Evolutionary conservation across 164 flowering plant species (phyloP).

Genomic region (Hamamelis virginiana): DNA sequence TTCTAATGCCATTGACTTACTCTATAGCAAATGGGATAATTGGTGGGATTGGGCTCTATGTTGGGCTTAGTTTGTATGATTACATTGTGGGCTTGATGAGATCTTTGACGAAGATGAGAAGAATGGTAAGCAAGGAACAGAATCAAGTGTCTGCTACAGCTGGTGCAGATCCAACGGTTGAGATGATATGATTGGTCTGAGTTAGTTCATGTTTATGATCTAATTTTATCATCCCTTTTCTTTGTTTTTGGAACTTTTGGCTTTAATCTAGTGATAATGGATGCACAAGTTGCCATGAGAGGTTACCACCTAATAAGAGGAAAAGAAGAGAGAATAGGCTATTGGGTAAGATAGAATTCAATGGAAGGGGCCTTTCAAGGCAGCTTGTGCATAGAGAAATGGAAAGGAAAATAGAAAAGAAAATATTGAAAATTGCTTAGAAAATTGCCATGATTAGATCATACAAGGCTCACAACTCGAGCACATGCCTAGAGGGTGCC

Average conservation of each 20-base stretch:
- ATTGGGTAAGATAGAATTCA: too few relatives aligned
- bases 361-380: neutral
- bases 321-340: too few relatives aligned
- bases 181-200: conserved; percentile 18
- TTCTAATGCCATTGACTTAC: conserved; percentile 82
- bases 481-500: too few relatives aligned
- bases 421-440: too few relatives aligned
- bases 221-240: neutral
- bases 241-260: neutral
- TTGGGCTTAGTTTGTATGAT: conserved; percentile 59
- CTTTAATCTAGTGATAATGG: neutral
- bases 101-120: conserved; percentile 49
- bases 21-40: conserved; percentile 79
- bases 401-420: too few relatives aligned
- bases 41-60: conserved; percentile 70
- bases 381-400: conserved; percentile 5
- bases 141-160: conserved; percentile 71
- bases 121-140: conserved; percentile 33
- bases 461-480: too few relatives aligned
- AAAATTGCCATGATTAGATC: too few relatives aligned
- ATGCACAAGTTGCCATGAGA: neutral
- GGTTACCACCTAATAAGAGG: neutral
- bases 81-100: conserved; percentile 20
- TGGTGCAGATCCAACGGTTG: conserved; percentile 23
- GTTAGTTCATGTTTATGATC: neutral